These are phyloP conservation scores for Myxozyma melibiosi DNA, from an alignment of 805 yeast species.

Conservation along the genomic window DNA sequence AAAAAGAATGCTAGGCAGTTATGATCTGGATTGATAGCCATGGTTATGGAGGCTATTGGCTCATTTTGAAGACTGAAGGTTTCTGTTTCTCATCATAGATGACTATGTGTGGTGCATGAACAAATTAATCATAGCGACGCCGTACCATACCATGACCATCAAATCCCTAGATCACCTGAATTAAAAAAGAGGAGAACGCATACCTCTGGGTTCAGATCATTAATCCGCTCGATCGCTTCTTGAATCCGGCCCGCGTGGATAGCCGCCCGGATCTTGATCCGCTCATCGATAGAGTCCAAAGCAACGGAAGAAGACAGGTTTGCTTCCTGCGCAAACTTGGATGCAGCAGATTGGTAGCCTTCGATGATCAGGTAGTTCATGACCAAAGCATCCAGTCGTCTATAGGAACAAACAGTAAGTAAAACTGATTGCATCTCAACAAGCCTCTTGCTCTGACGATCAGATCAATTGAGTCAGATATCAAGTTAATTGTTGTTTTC, in stretches of 20 bases:
- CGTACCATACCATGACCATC: background rate
- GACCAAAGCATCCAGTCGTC: slow-evolving; percentile 53
- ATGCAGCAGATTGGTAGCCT: slow-evolving; percentile 72
- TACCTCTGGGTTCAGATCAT: slow-evolving; percentile 59
- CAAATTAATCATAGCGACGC: slow-evolving; percentile 32
- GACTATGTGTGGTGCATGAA: slow-evolving; percentile 39
- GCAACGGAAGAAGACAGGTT: slow-evolving; percentile 44
- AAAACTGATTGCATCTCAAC: background rate
- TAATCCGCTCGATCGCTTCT: slow-evolving; percentile 58
- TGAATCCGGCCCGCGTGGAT: slow-evolving; percentile 65
- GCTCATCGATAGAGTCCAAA: slow-evolving; percentile 52
- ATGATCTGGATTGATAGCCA: background rate
- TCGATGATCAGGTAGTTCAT: slow-evolving; percentile 76
- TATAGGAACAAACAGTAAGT: background rate
- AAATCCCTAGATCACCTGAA: no score
- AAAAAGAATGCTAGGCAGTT: background rate
- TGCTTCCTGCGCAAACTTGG: slow-evolving; percentile 60
- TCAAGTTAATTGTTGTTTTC: slow-evolving; percentile 29
- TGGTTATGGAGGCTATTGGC: slow-evolving; percentile 1
- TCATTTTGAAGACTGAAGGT: slow-evolving; percentile 39
- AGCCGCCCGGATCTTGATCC: slow-evolving; percentile 56
- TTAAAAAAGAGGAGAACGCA: slow-evolving; percentile 1
- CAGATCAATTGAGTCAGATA: slow-evolving; percentile 17
- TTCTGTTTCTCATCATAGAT: slow-evolving; percentile 33
- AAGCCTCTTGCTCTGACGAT: background rate